Evolutionary conservation across 108 stramenopile genomes (phyloP).

Genomic region (Stephanodiscus triporus): DNA sequence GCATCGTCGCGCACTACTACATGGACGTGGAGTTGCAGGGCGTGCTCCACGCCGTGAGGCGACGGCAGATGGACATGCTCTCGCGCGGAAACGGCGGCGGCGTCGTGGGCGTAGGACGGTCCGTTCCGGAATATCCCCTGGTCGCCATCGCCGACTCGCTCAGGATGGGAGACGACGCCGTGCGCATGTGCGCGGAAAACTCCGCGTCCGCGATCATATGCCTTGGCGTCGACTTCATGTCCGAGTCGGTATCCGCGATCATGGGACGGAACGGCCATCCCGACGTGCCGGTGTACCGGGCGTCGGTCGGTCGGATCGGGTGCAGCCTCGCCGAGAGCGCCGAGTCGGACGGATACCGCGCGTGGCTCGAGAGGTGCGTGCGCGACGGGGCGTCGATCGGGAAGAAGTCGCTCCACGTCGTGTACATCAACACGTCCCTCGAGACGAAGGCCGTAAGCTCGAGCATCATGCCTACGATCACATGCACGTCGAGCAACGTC

Average conservation of each 20-base stretch:
- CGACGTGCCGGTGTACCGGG: slow-evolving; percentile 87
- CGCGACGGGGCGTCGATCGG: slow-evolving; percentile 16
- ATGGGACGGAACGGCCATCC: slow-evolving; percentile 72
- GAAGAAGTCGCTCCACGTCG: slow-evolving; percentile 75
- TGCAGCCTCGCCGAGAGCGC: slow-evolving; percentile 93
- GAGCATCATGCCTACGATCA: slow-evolving; percentile 90
- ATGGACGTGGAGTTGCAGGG: slow-evolving; percentile 98
- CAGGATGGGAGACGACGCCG: slow-evolving; percentile 94
- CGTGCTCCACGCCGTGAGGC: slow-evolving; percentile 70
- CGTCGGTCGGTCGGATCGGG: slow-evolving; percentile 73
- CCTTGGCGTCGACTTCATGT: slow-evolving; percentile 97
- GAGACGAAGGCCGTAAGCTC: slow-evolving; percentile 88
- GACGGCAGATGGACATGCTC: slow-evolving; percentile 33
- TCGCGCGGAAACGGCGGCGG: neutral
- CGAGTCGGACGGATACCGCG: slow-evolving; percentile 80
- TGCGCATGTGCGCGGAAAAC: slow-evolving; percentile 72
- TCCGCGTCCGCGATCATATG: slow-evolving; percentile 69
- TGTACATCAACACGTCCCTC: slow-evolving; percentile 96
- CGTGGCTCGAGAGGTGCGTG: slow-evolving; percentile 72
- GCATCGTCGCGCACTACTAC: slow-evolving; percentile 96
- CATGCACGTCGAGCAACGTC: slow-evolving; percentile 93
- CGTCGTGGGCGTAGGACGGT: too few species aligned
- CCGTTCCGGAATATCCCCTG: slow-evolving; percentile 41
- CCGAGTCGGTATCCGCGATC: slow-evolving; percentile 88
- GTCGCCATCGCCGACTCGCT: slow-evolving; percentile 93